Percentiles rank a stretch among this genome's conserved stretches.
Conservation (phyloP, 108 stramenopile genomes). For the Poteriospumella lacustris region DNA sequence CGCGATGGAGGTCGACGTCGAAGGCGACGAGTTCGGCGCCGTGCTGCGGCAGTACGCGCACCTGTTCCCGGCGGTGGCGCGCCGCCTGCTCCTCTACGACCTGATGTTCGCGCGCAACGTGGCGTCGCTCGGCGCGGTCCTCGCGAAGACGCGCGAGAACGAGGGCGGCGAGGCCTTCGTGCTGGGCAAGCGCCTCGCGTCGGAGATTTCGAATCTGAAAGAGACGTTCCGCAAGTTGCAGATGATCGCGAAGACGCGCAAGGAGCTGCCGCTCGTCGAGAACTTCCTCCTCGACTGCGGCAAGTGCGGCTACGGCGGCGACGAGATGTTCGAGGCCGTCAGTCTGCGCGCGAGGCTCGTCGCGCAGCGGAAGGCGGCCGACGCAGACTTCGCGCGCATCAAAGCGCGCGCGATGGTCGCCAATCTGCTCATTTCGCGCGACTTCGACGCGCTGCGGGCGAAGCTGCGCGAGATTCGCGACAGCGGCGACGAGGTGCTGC, state of each 20-base stretch:
- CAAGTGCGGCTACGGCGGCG: neutral
- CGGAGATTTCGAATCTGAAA: neutral
- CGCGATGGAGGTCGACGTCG: neutral
- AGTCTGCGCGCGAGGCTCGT: neutral
- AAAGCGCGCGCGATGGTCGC: neutral
- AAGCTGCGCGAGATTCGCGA: neutral
- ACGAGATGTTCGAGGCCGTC: neutral
- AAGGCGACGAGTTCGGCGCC: too few species aligned
- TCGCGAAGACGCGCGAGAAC: neutral
- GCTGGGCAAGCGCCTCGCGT: neutral
- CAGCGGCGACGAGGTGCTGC: neutral
- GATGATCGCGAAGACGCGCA: too few species aligned
- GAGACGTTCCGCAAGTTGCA: neutral
- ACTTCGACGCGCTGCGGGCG: neutral
- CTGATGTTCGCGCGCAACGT: neutral
- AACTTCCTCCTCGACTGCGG: neutral
- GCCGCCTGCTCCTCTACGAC: neutral
- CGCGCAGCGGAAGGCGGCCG: neutral
- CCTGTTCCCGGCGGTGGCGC: neutral
- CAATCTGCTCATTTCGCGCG: neutral
- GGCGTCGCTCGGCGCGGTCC: neutral
- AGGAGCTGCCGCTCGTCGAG: neutral
- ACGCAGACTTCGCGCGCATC: neutral
- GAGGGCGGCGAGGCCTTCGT: neutral
- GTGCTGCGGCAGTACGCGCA: too few species aligned